Conservation (phyloP, 2,329 filamentous ascomycete species). For the Paradendryphiella salina region DNA sequence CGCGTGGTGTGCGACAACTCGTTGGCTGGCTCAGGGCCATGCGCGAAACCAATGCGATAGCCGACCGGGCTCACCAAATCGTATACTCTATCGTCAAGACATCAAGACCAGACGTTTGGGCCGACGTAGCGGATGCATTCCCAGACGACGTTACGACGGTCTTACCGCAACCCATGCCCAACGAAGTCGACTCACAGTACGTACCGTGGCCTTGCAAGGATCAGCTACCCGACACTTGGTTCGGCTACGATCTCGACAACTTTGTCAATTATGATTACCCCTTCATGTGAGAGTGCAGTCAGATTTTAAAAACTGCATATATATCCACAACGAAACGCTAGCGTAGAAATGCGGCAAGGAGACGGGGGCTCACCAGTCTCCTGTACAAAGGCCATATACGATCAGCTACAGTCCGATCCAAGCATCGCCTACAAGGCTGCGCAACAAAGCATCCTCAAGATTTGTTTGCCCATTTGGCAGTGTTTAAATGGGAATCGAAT, state of each 20-base stretch:
- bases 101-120: conserved; percentile 7
- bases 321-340: neutral
- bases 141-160: conserved; percentile 3
- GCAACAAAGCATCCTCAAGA: too few species aligned
- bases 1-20: conserved; percentile 17
- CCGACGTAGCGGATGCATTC: conserved; percentile 2
- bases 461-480: too few species aligned
- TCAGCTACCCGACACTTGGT: neutral
- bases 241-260: conserved; percentile 3
- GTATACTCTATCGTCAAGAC: conserved; percentile 13
- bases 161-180: neutral
- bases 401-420: too few species aligned
- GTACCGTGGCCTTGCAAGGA: conserved; percentile 6
- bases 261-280: conserved; percentile 1
- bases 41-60: conserved; percentile 24
- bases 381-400: too few species aligned
- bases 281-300: neutral
- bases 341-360: too few species aligned
- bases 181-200: neutral
- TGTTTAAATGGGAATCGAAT: too few species aligned
- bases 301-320: neutral
- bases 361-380: too few species aligned
- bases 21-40: conserved; percentile 34
- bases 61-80: conserved; percentile 29
- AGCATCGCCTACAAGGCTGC: too few species aligned